phyloP scores from a whole-genome alignment of 73 alveolate genomes.

The Symbiodinium pilosum region DNA sequence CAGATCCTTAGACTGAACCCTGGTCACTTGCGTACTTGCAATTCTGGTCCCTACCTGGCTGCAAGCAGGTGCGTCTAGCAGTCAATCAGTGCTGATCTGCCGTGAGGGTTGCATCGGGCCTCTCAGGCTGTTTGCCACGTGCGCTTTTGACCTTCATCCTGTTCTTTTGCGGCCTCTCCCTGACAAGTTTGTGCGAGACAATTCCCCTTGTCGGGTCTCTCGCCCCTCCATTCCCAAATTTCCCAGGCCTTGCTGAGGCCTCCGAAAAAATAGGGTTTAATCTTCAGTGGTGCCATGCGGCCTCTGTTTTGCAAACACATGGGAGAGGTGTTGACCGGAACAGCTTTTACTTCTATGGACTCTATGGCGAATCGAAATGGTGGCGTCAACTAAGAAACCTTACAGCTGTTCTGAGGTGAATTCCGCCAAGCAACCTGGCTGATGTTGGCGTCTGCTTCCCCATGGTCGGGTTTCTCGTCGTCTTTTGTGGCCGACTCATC shows the following conservation, averaged over 20 bases:
- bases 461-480: slow-evolving; percentile 7
- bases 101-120: too few species aligned
- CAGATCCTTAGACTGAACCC: neutral
- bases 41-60: neutral
- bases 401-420: too few species aligned
- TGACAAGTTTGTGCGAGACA: too few species aligned
- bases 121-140: too few species aligned
- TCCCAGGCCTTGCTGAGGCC: neutral
- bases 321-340: neutral
- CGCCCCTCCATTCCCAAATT: too few species aligned
- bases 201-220: too few species aligned
- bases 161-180: too few species aligned
- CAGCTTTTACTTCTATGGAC: too few species aligned
- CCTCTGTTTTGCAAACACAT: too few species aligned
- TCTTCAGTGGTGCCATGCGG: neutral
- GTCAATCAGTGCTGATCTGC: neutral
- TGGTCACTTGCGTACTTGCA: neutral
- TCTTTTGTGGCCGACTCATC: neutral
- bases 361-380: too few species aligned
- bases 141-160: too few species aligned
- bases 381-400: too few species aligned
- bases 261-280: neutral
- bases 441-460: neutral
- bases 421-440: neutral
- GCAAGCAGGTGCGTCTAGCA: neutral